Percentiles rank a stretch among this genome's conserved stretches.
Evolutionary conservation across 1,284 basidiomycete species (phyloP).

Genomic region (Boletus smithii): DNA sequence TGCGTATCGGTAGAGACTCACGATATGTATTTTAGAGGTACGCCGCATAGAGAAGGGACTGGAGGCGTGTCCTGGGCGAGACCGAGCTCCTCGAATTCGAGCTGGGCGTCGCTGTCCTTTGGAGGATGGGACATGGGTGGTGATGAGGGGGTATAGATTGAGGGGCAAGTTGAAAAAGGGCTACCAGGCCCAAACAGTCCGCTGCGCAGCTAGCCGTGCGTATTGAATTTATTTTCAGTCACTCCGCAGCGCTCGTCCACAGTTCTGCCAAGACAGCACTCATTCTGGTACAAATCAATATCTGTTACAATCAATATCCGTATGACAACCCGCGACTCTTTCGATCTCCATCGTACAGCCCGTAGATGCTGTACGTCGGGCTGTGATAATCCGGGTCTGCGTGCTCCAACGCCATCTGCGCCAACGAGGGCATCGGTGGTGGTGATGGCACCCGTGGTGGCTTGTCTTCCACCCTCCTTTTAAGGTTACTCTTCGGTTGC

Average conservation of each 20-base stretch:
- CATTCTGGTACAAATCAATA: constrained; percentile 35
- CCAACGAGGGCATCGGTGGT: constrained; percentile 65
- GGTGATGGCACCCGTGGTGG: constrained; percentile 78
- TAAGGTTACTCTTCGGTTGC: constrained; percentile 20
- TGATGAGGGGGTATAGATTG: constrained; percentile 24
- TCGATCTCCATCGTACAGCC: constrained; percentile 62
- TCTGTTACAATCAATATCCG: constrained; percentile 17
- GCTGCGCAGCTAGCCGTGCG: too few relatives aligned
- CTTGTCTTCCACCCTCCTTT: constrained; percentile 48
- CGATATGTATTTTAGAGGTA: constrained; percentile 81
- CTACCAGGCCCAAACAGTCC: constrained; percentile 10
- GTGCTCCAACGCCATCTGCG: constrained; percentile 72
- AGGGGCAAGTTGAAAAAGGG: constrained; percentile 3
- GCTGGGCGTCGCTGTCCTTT: constrained; percentile 38
- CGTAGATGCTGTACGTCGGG: constrained; percentile 78
- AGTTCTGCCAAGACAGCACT: constrained; percentile 7
- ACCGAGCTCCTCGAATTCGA: constrained; percentile 50
- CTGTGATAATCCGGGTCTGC: constrained; percentile 64
- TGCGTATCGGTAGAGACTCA: constrained; percentile 41
- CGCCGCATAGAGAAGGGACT: constrained; percentile 58
- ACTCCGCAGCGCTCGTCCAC: constrained; percentile 25
- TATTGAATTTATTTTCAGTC: constrained; percentile 17
- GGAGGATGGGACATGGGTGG: constrained; percentile 29
- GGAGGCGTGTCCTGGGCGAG: constrained; percentile 39
- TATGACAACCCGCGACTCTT: constrained; percentile 46